These are phyloP conservation scores for Antarctomyces pellizariae DNA, from an alignment of 495 filamentous ascomycete species.

Conservation along the genomic window DNA sequence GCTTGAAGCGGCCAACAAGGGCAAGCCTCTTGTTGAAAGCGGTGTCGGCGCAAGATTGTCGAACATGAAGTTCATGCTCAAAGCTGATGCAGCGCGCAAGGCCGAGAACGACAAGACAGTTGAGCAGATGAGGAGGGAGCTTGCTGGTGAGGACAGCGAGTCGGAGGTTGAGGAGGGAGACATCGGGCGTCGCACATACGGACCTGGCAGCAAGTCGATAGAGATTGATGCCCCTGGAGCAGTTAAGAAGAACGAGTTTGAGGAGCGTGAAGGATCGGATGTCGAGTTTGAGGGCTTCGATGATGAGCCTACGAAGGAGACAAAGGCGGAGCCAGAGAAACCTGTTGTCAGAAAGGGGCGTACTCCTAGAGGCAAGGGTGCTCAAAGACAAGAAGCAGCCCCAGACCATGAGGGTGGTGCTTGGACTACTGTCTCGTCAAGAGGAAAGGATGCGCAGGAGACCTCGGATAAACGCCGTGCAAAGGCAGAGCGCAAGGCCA, in stretches of 20 bases:
- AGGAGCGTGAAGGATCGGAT: constrained; percentile 21
- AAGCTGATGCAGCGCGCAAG: constrained; percentile 53
- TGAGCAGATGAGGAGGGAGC: constrained; percentile 47
- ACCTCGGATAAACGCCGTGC: too few relatives aligned
- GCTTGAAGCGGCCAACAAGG: constrained; percentile 27
- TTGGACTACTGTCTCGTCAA: too few relatives aligned
- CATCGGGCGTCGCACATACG: constrained; percentile 42
- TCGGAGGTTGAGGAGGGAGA: constrained; percentile 31
- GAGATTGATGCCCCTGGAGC: constrained; percentile 1
- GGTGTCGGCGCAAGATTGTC: constrained; percentile 26
- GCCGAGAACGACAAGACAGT: constrained; percentile 61
- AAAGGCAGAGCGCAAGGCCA: too few relatives aligned
- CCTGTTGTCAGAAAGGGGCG: too few relatives aligned
- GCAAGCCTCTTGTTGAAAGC: constrained; percentile 14
- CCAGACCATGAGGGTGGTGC: too few relatives aligned
- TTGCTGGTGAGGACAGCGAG: constrained; percentile 31
- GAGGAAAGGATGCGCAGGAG: too few relatives aligned
- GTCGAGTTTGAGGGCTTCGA: constrained; percentile 4
- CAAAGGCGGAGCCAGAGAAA: constrained; percentile 7
- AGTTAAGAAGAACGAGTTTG: constrained; percentile 28
- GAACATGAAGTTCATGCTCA: constrained; percentile 81
- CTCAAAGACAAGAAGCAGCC: constrained; percentile 1
- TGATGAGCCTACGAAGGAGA: constrained; percentile 1
- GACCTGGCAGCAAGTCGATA: constrained; percentile 17
- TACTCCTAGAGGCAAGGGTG: constrained; percentile 4